Conservation (phyloP, 164 flowering plant genomes). For the Magnolia officinalis region DNA sequence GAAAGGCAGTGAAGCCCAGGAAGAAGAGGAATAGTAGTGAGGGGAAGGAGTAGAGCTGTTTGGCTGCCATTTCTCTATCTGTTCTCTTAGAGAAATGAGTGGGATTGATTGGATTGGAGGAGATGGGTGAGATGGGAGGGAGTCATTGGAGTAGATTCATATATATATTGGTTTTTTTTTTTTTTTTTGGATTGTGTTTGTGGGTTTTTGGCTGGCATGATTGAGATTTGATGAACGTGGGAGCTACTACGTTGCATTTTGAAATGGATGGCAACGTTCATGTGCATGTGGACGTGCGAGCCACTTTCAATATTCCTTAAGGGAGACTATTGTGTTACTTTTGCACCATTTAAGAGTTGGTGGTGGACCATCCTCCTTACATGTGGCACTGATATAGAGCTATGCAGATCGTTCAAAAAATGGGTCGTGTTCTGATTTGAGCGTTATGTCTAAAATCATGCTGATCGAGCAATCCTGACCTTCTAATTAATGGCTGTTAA, state of each 20-base stretch:
- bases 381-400: too few relatives aligned
- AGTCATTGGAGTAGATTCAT: neutral
- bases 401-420: too few relatives aligned
- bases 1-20: slow-evolving; percentile 30
- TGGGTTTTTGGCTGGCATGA: slow-evolving; percentile 2
- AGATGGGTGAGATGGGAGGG: neutral
- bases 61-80: slow-evolving; percentile 34
- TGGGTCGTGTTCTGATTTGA: too few relatives aligned
- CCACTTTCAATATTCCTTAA: slow-evolving; percentile 7
- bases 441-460: too few relatives aligned
- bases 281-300: neutral
- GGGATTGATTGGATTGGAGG: neutral
- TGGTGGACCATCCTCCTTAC: neutral
- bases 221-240: slow-evolving; percentile 4
- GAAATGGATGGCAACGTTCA: neutral
- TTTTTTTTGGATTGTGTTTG: neutral
- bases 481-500: too few relatives aligned
- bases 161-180: too few relatives aligned
- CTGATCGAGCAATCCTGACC: too few relatives aligned
- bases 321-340: neutral
- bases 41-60: slow-evolving; percentile 17
- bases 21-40: slow-evolving; percentile 29
- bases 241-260: neutral
- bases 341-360: neutral
- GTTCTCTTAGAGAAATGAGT: slow-evolving; percentile 6